Conservation (phyloP, 768 basidiomycete genomes). For the Podaxis carcinomalis region DNA sequence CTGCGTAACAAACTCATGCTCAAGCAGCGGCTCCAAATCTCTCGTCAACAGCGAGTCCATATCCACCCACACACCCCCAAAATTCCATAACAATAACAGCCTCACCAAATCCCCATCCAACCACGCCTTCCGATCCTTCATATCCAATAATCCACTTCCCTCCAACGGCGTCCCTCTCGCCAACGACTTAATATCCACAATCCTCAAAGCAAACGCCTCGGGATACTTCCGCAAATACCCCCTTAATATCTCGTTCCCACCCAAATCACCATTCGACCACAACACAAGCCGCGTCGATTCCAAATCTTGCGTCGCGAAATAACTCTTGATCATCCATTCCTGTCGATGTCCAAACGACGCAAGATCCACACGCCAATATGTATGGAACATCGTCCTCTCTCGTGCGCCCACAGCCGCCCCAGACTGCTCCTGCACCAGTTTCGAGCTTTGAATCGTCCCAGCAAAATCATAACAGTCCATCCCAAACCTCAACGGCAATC, state of each 20-base stretch:
- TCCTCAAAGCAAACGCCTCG: slow-evolving; percentile 62
- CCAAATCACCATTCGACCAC: slow-evolving; percentile 88
- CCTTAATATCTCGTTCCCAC: slow-evolving; percentile 49
- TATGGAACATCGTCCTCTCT: slow-evolving; percentile 70
- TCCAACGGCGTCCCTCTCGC: slow-evolving; percentile 77
- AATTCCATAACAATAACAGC: slow-evolving; percentile 81
- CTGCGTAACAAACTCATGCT: slow-evolving; percentile 96
- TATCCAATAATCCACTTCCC: slow-evolving; percentile 51
- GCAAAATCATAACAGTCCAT: slow-evolving; percentile 94
- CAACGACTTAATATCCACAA: slow-evolving; percentile 62
- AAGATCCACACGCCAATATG: slow-evolving; percentile 93
- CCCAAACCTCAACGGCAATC: slow-evolving; percentile 71
- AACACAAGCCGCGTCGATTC: slow-evolving; percentile 63
- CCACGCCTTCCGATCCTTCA: slow-evolving; percentile 83
- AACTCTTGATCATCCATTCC: slow-evolving; percentile 88
- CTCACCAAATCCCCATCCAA: slow-evolving; percentile 93
- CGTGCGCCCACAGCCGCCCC: slow-evolving; percentile 20
- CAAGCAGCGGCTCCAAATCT: slow-evolving; percentile 79
- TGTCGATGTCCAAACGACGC: slow-evolving; percentile 78
- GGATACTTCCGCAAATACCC: slow-evolving; percentile 62
- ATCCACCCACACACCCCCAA: slow-evolving; percentile 94
- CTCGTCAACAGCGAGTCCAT: slow-evolving; percentile 94
- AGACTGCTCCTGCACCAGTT: background rate
- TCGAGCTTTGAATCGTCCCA: slow-evolving; percentile 55
- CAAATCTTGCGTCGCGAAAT: slow-evolving; percentile 87